These are phyloP conservation scores for Linaria vulgaris DNA, from an alignment of 257 asterid genomes.

Conservation along the genomic window DNA sequence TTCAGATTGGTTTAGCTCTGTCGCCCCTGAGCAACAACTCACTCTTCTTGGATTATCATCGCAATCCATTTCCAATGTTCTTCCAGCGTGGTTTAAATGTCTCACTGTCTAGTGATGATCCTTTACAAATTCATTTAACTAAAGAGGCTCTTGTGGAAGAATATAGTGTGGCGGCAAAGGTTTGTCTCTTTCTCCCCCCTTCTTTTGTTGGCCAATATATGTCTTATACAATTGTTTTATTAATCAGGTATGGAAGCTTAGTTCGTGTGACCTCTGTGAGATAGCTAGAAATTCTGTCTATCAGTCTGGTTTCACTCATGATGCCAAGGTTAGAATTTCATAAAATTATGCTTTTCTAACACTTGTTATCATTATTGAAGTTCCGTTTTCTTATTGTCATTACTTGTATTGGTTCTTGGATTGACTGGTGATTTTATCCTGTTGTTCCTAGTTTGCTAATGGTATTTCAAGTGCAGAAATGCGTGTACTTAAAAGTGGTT, in stretches of 20 bases:
- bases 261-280: conserved; percentile 96
- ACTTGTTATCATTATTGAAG: not conserved
- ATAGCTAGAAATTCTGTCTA: conserved; percentile 91
- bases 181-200: conserved; percentile 26
- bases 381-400: not conserved
- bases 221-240: conserved; percentile 20
- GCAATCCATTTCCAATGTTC: conserved; percentile 86
- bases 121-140: conserved; percentile 89
- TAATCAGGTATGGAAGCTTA: conserved; percentile 91
- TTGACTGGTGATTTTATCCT: not conserved
- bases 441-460: not conserved
- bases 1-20: conserved; percentile 94
- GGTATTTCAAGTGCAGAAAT: not conserved
- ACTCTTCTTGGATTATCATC: conserved; percentile 84
- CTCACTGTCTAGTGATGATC: conserved; percentile 85
- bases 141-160: conserved; percentile 97
- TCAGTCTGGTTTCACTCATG: conserved; percentile 88
- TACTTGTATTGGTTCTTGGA: not conserved
- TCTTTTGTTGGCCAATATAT: conserved; percentile 11
- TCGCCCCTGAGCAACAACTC: conserved; percentile 97
- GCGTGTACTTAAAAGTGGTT: not conserved
- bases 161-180: conserved; percentile 97
- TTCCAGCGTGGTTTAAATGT: conserved; percentile 93
- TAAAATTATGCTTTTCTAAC: conserved; percentile 17
- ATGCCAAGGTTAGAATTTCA: conserved; percentile 63